These are phyloP conservation scores for Lactarius deliciosus DNA, from an alignment of 768 basidiomycete genomes.

Conservation along the genomic window DNA sequence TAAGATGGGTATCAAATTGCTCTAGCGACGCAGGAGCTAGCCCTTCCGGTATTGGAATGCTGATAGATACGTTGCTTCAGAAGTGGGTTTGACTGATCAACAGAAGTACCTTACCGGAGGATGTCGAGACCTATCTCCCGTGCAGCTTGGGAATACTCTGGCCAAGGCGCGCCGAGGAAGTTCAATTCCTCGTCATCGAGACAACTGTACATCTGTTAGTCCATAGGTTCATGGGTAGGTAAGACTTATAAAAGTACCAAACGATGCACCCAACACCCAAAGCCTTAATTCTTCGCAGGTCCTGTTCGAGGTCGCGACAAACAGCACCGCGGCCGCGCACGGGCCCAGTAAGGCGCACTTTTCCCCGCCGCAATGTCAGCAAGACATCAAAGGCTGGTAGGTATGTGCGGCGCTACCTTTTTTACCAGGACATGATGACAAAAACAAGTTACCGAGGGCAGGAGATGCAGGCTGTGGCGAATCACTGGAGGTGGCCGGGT, in stretches of 20 bases:
- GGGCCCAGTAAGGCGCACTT: conserved; percentile 77
- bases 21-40: conserved; percentile 64
- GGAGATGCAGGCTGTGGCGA: conserved; percentile 18
- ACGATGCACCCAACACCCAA: conserved; percentile 79
- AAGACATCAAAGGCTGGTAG: neutral
- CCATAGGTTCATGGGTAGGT: neutral
- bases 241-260: conserved; percentile 51
- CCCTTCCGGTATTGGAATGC: conserved; percentile 88
- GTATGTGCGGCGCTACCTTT: conserved; percentile 53
- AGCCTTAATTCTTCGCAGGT: conserved; percentile 71
- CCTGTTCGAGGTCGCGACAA: conserved; percentile 75
- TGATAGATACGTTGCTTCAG: conserved; percentile 34
- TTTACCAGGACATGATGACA: conserved; percentile 95
- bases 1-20: conserved; percentile 64
- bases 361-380: neutral
- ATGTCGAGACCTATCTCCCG: conserved; percentile 70
- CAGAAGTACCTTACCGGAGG: conserved; percentile 53
- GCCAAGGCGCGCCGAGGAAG: conserved; percentile 86
- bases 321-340: conserved; percentile 78
- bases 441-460: conserved; percentile 75
- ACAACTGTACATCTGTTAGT: conserved; percentile 49
- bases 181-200: conserved; percentile 82
- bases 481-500: neutral
- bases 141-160: conserved; percentile 66
- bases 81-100: neutral